Base-by-base conservation (phyloP, 345 rosid genomes). In the Diplotaxis tenuifolia region DNA sequence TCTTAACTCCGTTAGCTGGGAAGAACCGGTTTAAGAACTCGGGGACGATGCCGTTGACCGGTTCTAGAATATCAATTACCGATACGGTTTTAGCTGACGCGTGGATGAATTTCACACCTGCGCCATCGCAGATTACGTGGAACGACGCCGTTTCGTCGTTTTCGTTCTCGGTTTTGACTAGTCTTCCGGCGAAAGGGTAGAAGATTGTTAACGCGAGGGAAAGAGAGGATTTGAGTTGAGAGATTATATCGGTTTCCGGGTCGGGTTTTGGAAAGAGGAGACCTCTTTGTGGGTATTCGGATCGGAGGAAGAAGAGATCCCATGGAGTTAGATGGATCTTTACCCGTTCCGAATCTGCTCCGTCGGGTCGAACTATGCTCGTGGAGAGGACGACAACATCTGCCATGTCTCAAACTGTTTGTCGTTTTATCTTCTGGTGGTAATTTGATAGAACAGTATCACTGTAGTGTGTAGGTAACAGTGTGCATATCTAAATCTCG, bases 271-370 rank as follows among this genome's bases (percentile, higher is more conserved):
- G 65, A 32, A 61, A 61, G 47, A 61, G 47, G 3, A 61, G 65
- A 61, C 65, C 65, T 61, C 65, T 61, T 61, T 61, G 65, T 1
- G 11, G 25, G 21, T 61, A 61, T 9, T 16, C n/a, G 14, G 23
- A 10, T 0, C 16, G 36, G 54, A 75, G 74, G 31, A 28, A 36
- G 1, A 16, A 9, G 16, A 75, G 74, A 75, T 75, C 74, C 70
- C 75, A 75, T 38, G 79, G 79, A 27, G 74, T 75, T 0, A 75
- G 75, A 54, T 75, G 70, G 19, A 75, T 62, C 34, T 71, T 67
- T 0, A 53, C 57, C 27, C 57, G 27, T 1, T 53, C 6, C 3
- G 57, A 20, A 49, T 49, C 27, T 2, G 57, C 4, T 20, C 57
- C 57, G 3, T 53, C 57, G 28, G 58, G 58, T 21, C 19, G 61